A percentile compares a stretch with the other conserved stretches of the same genome.
phyloP scores from a whole-genome alignment of 2,329 filamentous ascomycete genomes.

The Penicillium olsonii region DNA sequence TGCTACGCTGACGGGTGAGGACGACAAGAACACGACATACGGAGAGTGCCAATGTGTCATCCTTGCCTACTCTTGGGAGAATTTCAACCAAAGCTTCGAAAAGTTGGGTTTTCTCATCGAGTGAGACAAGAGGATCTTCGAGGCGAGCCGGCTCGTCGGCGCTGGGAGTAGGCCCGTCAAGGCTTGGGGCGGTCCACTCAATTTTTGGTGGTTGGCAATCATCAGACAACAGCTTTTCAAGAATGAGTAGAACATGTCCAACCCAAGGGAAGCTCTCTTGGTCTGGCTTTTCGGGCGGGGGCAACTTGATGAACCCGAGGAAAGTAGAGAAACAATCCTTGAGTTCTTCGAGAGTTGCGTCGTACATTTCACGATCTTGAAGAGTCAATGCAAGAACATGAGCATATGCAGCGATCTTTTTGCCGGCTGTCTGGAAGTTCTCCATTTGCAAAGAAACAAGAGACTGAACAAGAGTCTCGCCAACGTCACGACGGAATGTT shows the following conservation, averaged over 20 bases:
- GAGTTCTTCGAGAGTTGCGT: conserved; percentile 70
- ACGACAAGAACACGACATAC: conserved; percentile 83
- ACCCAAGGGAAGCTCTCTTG: conserved; percentile 92
- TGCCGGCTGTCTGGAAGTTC: conserved; percentile 56
- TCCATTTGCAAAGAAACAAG: conserved; percentile 68
- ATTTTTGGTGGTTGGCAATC: conserved; percentile 79
- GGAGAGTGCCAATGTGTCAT: conserved; percentile 80
- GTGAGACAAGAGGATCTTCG: conserved; percentile 63
- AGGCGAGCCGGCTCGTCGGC: conserved; percentile 58
- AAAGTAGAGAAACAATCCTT: conserved; percentile 76
- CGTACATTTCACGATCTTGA: conserved; percentile 79
- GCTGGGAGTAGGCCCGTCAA: conserved; percentile 49
- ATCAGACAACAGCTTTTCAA: conserved; percentile 87
- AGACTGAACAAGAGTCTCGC: conserved; percentile 78
- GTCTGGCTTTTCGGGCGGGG: conserved; percentile 59
- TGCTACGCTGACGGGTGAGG: conserved; percentile 73
- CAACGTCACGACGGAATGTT: conserved; percentile 69
- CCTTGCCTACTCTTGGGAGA: conserved; percentile 82
- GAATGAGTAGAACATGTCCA: conserved; percentile 81
- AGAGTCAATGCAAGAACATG: conserved; percentile 87
- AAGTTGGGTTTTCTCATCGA: conserved; percentile 68
- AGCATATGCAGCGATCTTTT: conserved; percentile 85
- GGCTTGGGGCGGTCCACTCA: conserved; percentile 64
- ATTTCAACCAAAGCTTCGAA: conserved; percentile 79
- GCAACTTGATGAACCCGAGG: conserved; percentile 74